Evolutionary conservation across 306 rosid genomes (phyloP), one percentile per base, ranked within the genome.

Genomic region (Castanea mollissima): DNA sequence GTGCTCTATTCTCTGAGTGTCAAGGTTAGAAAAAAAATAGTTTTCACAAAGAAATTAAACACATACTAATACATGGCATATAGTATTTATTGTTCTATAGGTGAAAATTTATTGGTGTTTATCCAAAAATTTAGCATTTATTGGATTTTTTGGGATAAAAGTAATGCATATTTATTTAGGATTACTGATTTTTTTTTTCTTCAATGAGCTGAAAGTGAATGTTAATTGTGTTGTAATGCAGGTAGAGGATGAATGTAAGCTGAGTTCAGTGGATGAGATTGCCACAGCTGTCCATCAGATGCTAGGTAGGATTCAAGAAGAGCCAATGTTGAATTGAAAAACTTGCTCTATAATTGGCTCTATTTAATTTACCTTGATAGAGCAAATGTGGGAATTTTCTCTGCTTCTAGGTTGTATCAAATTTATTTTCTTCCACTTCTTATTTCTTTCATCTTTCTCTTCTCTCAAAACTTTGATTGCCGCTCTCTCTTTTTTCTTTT

Each of bases 171-270:
- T 49, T 49, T 41, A 41, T 49, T 49, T 49, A 49, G 16, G 4
- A 49, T 49, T 49, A 49, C 5, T 49, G 54, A 49, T 49, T 56
- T 46, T 52, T 3, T 58, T 44, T 71, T 3, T 58, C 29, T 71
- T 41, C 46, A 71, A n/a, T 59, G 21, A 5, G 52, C 15, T 49
- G 49, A 54, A 72, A 77, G 65, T 68, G 67, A 70, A 63, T 62
- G 13, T 63, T 81, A 38, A n/a, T 32, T 52, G 81, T 38, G 9
- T 8, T 29, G 38, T 34, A 2, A 63, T 77, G 85, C 78, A 91
- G 99, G 92, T 93, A 41, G 99, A 96, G 65, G 99, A 96, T 69
- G 97, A 88, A 59, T 93, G 99, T 77, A 85, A 82, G 81, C 87
- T 96, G 80, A 90, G 75, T 80, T 88, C 98, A 59, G 99, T 89